Evolutionary conservation across 345 rosid species (phyloP), one percentile per base, ranked within the genome.

Genomic region (Alliaria petiolata): DNA sequence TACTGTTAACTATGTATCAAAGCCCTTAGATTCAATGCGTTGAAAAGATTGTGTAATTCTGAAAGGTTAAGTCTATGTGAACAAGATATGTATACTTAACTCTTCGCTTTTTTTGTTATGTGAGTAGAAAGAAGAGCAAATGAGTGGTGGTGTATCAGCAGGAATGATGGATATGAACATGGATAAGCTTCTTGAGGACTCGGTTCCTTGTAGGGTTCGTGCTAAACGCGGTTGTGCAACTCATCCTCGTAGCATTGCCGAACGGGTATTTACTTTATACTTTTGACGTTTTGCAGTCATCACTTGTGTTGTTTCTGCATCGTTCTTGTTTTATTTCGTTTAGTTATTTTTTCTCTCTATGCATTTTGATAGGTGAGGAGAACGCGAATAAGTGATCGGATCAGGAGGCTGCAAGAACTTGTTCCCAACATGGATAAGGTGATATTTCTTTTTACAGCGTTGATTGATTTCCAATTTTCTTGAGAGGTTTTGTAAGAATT

Each of bases 201-300:
- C 95, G 0, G 91, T 83, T 49, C 86, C 92, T 74, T 85, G 85
- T 61, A 79, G 85, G 66, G 83, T 87, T 63, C 89, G 95, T 26
- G 97, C 97, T 0, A 91, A 91, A 78, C 91, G 97, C 2, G 97
- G 97, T 0, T 91, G 78, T 71, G 97, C 97, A 3, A 91, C 95
- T n/a, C 97, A 91, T 81, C 97, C 97, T 71, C 88, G 97, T 59
- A 91, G 97, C 74, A 91, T 91, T 83, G 97, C 97, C 0, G 97
- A 91, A 69, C 85, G 95, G 85, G 97, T 85, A 64, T 50, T 47
- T 62, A 13, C 19, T 11, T 14, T 9, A n/a, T n/a, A 8, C 3
- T n/a, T 55, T 51, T 62, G 33, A 35, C 39, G 22, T 49, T 40
- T 60, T 62, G 44, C 36, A 8, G 12, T 60, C 38, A n/a, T 6